phyloP scores from a whole-genome alignment of 2,329 filamentous ascomycete species.

The Hawksworthiomyces lignivorus region DNA sequence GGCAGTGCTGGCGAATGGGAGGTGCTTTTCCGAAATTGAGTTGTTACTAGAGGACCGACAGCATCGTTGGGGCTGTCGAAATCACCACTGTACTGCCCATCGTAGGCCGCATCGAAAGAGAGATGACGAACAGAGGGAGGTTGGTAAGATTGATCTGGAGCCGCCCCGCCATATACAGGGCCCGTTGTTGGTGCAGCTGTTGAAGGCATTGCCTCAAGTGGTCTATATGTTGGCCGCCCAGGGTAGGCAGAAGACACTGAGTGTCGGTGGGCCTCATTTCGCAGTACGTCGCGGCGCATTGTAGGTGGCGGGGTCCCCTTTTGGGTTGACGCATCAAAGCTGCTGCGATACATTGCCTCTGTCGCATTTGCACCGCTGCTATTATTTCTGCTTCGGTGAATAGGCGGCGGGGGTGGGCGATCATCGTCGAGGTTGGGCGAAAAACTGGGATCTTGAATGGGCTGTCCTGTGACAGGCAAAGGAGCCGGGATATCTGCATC shows the following conservation, averaged over 20 bases:
- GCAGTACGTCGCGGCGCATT: slow-evolving; percentile 53
- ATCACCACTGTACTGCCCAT: slow-evolving; percentile 41
- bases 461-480: background rate
- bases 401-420: slow-evolving; percentile 49
- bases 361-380: slow-evolving; percentile 29
- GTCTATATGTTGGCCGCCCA: slow-evolving; percentile 45
- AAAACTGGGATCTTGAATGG: slow-evolving; percentile 6
- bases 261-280: slow-evolving; percentile 48
- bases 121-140: slow-evolving; percentile 36
- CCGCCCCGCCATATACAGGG: slow-evolving; percentile 18
- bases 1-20: slow-evolving; percentile 17
- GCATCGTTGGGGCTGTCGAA: slow-evolving; percentile 58
- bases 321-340: slow-evolving; percentile 32
- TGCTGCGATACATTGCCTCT: slow-evolving; percentile 32
- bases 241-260: slow-evolving; percentile 41
- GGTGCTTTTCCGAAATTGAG: slow-evolving; percentile 19
- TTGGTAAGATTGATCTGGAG: slow-evolving; percentile 24
- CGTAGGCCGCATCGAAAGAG: slow-evolving; percentile 43
- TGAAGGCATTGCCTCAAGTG: slow-evolving; percentile 35
- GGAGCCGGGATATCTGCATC: background rate
- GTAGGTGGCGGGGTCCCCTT: slow-evolving; percentile 34
- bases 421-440: slow-evolving; percentile 25
- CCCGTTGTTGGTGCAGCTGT: slow-evolving; percentile 26
- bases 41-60: slow-evolving; percentile 21
- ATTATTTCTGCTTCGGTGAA: slow-evolving; percentile 41